A percentile compares a stretch with the other conserved stretches of the same genome.
Evolutionary conservation across 345 rosid species (phyloP).

Genomic region (Pistacia atlantica): DNA sequence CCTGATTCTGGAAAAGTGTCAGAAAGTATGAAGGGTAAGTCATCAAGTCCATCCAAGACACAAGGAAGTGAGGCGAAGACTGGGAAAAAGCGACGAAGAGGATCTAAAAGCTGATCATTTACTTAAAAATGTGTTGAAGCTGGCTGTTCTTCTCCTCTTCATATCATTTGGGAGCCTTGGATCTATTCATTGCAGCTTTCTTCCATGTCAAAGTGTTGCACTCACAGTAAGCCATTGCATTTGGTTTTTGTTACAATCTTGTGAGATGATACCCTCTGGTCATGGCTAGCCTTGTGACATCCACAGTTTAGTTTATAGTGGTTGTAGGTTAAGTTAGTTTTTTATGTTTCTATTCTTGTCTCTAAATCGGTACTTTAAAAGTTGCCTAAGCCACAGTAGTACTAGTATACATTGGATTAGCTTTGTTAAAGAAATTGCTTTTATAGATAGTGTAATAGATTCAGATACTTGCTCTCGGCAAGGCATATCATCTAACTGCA

Average conservation of each 20-base stretch:
- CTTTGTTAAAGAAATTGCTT: constrained; percentile 25
- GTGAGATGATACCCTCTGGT: constrained; percentile 6
- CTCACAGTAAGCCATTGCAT: constrained; percentile 24
- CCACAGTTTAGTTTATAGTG: constrained; percentile 32
- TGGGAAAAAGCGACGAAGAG: constrained; percentile 67
- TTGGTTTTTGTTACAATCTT: constrained; percentile 13
- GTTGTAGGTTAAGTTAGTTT: constrained; percentile 30
- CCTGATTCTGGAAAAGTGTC: constrained; percentile 43
- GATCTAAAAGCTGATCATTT: constrained; percentile 19
- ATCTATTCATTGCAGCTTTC: constrained; percentile 13
- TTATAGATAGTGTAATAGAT: constrained; percentile 31
- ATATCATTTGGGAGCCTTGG: neutral
- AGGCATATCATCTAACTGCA: neutral
- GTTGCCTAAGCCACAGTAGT: constrained; percentile 29
- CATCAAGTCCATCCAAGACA: constrained; percentile 43
- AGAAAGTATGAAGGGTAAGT: constrained; percentile 47
- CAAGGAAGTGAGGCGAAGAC: constrained; percentile 54
- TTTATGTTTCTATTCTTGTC: neutral
- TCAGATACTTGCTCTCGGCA: neutral
- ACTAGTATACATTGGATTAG: constrained; percentile 34
- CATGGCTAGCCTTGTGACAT: constrained; percentile 16
- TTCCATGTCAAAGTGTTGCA: constrained; percentile 9
- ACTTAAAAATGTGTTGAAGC: neutral
- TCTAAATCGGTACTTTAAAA: constrained; percentile 25
- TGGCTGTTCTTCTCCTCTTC: neutral